Evolutionary conservation across 805 yeast species (phyloP).

Genomic region (Ogataea pilisensis): DNA sequence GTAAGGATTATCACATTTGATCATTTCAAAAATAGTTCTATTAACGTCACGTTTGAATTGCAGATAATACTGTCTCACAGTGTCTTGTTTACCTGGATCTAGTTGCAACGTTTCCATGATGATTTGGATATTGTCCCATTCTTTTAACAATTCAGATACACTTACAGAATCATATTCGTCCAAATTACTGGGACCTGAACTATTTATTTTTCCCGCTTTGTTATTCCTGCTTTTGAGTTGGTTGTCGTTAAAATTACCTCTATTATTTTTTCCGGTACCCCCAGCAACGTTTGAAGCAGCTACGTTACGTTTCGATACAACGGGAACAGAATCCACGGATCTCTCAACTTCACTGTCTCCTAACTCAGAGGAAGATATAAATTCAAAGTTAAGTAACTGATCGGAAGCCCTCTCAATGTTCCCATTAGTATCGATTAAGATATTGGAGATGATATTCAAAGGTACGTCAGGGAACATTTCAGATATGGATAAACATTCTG

Average conservation of each 20-base stretch:
- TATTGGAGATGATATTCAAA: constrained; percentile 25
- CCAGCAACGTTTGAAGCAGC: no score
- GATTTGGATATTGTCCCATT: constrained; percentile 11
- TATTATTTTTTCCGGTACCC: no score
- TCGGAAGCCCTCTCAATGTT: constrained; percentile 32
- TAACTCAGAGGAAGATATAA: not conserved
- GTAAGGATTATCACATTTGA: constrained; percentile 10
- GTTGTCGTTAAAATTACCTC: no score
- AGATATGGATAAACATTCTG: constrained; percentile 15
- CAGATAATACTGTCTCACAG: constrained; percentile 10
- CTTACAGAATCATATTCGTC: not conserved
- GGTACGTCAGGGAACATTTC: constrained; percentile 46
- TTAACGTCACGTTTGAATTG: constrained; percentile 9
- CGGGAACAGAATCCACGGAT: no score
- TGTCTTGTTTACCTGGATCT: constrained; percentile 1
- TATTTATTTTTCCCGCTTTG: not conserved
- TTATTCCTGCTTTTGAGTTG: not conserved
- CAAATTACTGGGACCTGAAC: not conserved
- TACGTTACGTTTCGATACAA: no score
- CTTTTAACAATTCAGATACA: not conserved
- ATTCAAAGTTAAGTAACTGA: constrained; percentile 25
- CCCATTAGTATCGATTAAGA: constrained; percentile 28
- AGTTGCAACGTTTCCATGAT: constrained; percentile 8
- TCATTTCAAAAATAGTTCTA: constrained; percentile 17
- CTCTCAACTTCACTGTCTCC: no score